phyloP scores from a whole-genome alignment of 495 filamentous ascomycete genomes.

The Tuber melanosporum region DNA sequence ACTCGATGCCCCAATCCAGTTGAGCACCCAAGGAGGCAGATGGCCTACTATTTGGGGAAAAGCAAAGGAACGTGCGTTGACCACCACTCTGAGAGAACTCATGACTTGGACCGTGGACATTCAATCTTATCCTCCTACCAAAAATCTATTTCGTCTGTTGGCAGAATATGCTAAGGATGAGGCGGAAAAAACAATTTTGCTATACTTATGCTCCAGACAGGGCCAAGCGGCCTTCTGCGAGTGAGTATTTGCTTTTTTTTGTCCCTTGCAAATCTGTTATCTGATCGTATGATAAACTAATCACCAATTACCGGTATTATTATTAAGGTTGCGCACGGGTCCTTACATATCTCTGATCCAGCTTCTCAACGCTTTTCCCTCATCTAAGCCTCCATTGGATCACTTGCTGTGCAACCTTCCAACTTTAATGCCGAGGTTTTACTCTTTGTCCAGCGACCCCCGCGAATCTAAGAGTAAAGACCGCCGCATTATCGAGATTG shows the following conservation, averaged over 20 bases:
- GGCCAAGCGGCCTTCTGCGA: constrained; percentile 93
- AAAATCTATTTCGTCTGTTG: constrained; percentile 75
- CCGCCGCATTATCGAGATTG: constrained; percentile 84
- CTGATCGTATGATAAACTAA: constrained; percentile 41
- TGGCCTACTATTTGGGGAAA: constrained; percentile 99
- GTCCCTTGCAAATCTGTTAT: constrained; percentile 25
- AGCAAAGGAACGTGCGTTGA: constrained; percentile 71
- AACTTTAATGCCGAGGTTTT: constrained; percentile 92
- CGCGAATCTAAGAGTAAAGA: constrained; percentile 68
- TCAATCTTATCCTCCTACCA: constrained; percentile 85
- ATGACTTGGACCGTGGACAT: constrained; percentile 93
- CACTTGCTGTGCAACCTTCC: constrained; percentile 72
- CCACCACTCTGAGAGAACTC: constrained; percentile 82
- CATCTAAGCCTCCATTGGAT: constrained; percentile 75
- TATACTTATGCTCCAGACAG: constrained; percentile 79
- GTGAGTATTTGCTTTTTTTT: constrained; percentile 37
- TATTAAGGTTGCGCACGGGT: constrained; percentile 63
- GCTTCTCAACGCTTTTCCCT: constrained; percentile 86
- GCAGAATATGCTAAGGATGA: constrained; percentile 74
- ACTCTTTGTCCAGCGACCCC: constrained; percentile 93
- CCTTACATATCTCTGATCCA: constrained; percentile 78
- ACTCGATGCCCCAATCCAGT: constrained; percentile 69
- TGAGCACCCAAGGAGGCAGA: constrained; percentile 71
- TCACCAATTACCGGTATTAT: background rate
- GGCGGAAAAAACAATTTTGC: constrained; percentile 78